Conservation (phyloP, 2,329 filamentous ascomycete species). For the Penicillium sp. region DNA sequence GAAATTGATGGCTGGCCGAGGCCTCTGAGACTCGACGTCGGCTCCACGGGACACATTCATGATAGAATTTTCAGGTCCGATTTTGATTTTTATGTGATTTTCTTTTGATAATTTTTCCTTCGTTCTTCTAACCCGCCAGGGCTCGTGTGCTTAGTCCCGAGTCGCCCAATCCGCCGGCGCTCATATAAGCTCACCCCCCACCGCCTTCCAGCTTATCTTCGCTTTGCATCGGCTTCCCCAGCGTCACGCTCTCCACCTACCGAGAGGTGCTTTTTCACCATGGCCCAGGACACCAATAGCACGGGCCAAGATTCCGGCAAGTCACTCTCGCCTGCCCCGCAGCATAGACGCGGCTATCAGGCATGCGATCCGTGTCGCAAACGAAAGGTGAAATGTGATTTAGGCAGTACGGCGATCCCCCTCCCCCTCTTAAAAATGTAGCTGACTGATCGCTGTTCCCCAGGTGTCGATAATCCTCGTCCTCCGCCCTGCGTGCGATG, state of each 20-base stretch:
- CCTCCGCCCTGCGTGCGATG: conserved; percentile 93
- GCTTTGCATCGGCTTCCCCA: conserved; percentile 42
- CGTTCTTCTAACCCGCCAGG: not conserved
- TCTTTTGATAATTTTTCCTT: conserved; percentile 1
- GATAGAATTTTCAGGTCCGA: not conserved
- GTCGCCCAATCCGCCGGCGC: conserved; percentile 15
- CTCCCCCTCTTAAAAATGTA: conserved; percentile 3
- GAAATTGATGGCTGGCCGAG: conserved; percentile 15
- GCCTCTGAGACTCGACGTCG: not conserved
- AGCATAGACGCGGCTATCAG: conserved; percentile 50
- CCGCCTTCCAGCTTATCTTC: conserved; percentile 37
- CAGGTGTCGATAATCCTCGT: conserved; percentile 81
- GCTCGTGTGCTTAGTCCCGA: conserved; percentile 1
- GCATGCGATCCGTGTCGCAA: conserved; percentile 51
- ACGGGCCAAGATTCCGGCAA: conserved; percentile 21
- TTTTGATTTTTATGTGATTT: not conserved
- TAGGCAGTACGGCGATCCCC: conserved; percentile 41
- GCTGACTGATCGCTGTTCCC: conserved; percentile 17
- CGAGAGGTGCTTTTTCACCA: conserved; percentile 15
- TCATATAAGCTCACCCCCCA: conserved; percentile 29
- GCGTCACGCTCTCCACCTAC: conserved; percentile 19
- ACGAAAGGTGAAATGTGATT: conserved; percentile 50
- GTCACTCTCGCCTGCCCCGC: conserved; percentile 35
- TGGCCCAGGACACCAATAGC: conserved; percentile 23
- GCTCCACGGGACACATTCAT: not conserved